Evolutionary conservation across 805 yeast species (phyloP), one percentile per base, ranked within the genome.

Genomic region (Dipodascus albidus): DNA sequence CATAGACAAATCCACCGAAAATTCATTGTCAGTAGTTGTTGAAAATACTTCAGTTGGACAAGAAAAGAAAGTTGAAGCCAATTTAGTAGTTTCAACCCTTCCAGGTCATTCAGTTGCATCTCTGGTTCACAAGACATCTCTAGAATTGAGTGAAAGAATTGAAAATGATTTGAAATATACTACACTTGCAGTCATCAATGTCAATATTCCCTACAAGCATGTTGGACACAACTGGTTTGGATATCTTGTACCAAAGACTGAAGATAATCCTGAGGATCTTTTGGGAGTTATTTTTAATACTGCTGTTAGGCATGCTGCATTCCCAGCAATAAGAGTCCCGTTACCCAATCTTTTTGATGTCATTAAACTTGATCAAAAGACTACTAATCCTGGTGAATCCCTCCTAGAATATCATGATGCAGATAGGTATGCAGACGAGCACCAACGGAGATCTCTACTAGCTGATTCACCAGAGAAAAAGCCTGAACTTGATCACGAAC

Each of bases 271-370:
- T 2, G 81, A 80, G 50, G 72, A 77, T 19, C 68, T 89, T 15
- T 71, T 91, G 27, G 99, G 99, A 2, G 87, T 88, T 3, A 88
- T 93, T 19, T 91, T 84, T 68, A 98, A 91, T 66, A 87, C 96
- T 1, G 88, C 87, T 53, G 79, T 87, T 21, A 93, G 86, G 62
- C 76, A 78, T 58, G 77, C 80, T 51, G 68, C 78, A 44, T 59
- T 61, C 22, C 49, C 49, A 6, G 49, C 44, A 4, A 38, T 17
- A n/a, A 38, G 44, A 14, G n/a, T 38, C 6, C 44, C 44, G 3
- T 3, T 38, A 11, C 44, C 44, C 6, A 11, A 38, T 38, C 44
- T 19, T n/a, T 38, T 38, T 38, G 44, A 38, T n/a, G 44, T 38
- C 4, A 19, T 38, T n/a, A 38, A 38, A 17, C 44, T 38, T 14